Base-by-base conservation (phyloP, 495 filamentous ascomycete species). In the Penicillium subrubescens region DNA sequence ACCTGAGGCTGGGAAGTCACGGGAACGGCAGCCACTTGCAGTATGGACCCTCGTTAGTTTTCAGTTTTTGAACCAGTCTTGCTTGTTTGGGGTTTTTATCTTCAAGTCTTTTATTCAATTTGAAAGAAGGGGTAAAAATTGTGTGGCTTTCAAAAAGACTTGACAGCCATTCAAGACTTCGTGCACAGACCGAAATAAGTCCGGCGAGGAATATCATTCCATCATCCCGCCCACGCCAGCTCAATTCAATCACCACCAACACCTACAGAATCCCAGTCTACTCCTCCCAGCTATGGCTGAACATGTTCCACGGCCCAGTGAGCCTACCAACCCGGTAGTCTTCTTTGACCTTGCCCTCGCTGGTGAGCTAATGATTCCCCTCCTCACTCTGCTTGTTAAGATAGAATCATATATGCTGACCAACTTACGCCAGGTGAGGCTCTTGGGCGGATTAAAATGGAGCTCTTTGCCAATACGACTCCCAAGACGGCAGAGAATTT, bases 401-500 rank as follows among this genome's bases (percentile, higher is more conserved):
- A 11, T 27, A 17, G 15, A 15, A 52, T 31, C 48, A 23, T 6
- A 33, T 1, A 17, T 27, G 27, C 33, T 14, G 19, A 50, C 10
- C 48, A 44, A 59, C 62, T 5, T 55, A 3, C 17, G 7, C 57
- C 55, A 97, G 94, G 93, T 43, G 93, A 97, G 68, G 87, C 92
- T 25, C 86, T 99, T 21, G 96, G 96, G 62, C 89, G 94, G 34
- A 88, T 99, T 66, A 95, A 93, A 70, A 94, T 99, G 75, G 92
- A 97, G 77, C 89, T 99, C 63, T 97, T 94, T 83, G 87, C 89
- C 46, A 83, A 95, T 72, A 80, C 88, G 8, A 91, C 91, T 0
- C 96, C 95, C 34, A 87, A 88, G 64, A 98, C 95, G 7, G 93
- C 94, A 19, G 95, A 97, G 78, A 98, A 99, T 78, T 97, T 99